A percentile compares a stretch with the other conserved stretches of the same genome.
Evolutionary conservation across 345 rosid species (phyloP).

Genomic region (Microcos paniculata): DNA sequence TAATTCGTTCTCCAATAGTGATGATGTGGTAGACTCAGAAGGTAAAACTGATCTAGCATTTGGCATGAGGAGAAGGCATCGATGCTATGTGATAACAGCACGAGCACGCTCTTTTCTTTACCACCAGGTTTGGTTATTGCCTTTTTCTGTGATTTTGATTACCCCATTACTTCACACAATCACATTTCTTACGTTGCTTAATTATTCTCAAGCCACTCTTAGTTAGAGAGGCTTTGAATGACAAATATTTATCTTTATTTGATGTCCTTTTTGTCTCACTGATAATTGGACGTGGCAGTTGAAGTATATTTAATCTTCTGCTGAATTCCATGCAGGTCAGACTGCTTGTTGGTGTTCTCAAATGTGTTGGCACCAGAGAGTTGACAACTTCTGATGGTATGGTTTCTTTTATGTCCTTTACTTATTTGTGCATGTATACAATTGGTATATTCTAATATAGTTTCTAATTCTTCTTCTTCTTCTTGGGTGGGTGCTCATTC

Average conservation of each 20-base stretch:
- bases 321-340: conserved; percentile 60
- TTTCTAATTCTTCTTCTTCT: neutral
- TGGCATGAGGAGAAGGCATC: conserved; percentile 64
- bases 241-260: neutral
- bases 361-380: conserved; percentile 83
- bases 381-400: conserved; percentile 66
- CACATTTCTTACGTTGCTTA: neutral
- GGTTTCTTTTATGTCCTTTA: neutral
- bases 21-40: conserved; percentile 13
- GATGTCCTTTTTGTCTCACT: neutral
- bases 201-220: neutral
- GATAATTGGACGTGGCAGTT: neutral
- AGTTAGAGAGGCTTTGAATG: neutral
- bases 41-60: conserved; percentile 42
- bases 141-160: neutral
- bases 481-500: conserved; percentile 1
- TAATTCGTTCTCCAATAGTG: conserved; percentile 23
- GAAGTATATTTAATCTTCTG: neutral
- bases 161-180: neutral
- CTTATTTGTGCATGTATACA: neutral
- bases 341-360: conserved; percentile 79
- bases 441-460: neutral
- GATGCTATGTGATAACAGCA: conserved; percentile 67
- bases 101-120: conserved; percentile 82
- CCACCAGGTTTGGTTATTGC: conserved; percentile 63